phyloP scores from a whole-genome alignment of 2,329 filamentous ascomycete species.

The Aspergillus sp. region DNA sequence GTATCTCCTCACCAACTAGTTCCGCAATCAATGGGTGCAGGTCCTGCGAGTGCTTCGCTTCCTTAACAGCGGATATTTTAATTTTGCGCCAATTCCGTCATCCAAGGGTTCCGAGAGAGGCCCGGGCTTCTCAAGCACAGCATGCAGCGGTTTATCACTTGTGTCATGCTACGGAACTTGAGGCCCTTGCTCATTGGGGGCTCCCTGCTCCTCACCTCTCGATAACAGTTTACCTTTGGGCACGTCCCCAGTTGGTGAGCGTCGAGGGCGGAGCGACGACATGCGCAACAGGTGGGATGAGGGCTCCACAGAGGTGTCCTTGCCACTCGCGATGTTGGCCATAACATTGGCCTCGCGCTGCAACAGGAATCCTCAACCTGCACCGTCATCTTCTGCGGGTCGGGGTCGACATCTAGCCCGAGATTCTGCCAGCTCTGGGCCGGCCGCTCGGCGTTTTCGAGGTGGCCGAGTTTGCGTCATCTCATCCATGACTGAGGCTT shows the following conservation, averaged over 20 bases:
- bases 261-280: constrained; percentile 15
- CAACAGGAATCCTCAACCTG: constrained; percentile 38
- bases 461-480: no score
- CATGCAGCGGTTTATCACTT: constrained; percentile 14
- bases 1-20: constrained; percentile 40
- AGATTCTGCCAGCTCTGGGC: constrained; percentile 25
- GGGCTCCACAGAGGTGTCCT: constrained; percentile 6
- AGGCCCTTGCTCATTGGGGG: constrained; percentile 8
- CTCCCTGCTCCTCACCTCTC: constrained; percentile 14
- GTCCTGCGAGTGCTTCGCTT: constrained; percentile 32
- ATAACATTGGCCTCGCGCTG: constrained; percentile 35
- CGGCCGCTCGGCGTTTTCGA: constrained; percentile 21
- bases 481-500: no score
- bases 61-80: neutral
- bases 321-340: constrained; percentile 25
- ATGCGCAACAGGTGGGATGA: constrained; percentile 16
- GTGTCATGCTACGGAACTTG: neutral
- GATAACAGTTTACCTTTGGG: constrained; percentile 14
- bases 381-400: constrained; percentile 36
- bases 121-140: constrained; percentile 13
- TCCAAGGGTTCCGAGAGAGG: neutral
- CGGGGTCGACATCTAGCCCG: constrained; percentile 33
- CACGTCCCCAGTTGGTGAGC: constrained; percentile 13
- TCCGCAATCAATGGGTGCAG: constrained; percentile 38
- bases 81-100: neutral